phyloP scores from a whole-genome alignment of 164 flowering plant genomes.

The Chimonanthus salicifolius region DNA sequence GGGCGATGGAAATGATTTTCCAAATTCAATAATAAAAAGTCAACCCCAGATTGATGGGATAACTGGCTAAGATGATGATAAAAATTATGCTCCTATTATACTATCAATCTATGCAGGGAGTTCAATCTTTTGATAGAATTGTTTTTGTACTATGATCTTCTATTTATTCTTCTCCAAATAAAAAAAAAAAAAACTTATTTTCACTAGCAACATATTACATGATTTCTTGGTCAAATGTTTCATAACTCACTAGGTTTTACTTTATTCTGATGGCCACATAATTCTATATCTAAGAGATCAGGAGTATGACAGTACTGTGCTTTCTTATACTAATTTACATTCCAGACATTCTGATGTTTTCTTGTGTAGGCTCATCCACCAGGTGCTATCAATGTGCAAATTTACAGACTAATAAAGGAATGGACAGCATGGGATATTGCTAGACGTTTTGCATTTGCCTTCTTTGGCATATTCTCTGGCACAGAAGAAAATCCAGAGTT shows the following conservation, averaged over 20 bases:
- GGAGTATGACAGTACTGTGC: not conserved
- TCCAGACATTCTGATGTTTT: not conserved
- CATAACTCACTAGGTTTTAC: not conserved
- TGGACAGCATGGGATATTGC: constrained; percentile 99
- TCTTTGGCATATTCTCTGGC: constrained; percentile 94
- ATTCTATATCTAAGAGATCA: not conserved
- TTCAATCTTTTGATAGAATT: too few relatives aligned
- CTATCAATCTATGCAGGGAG: too few relatives aligned
- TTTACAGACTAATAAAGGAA: constrained; percentile 92
- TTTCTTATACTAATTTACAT: not conserved
- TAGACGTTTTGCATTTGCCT: constrained; percentile 93
- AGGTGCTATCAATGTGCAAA: constrained; percentile 85
- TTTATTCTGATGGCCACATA: not conserved
- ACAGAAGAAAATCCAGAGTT: constrained; percentile 99
- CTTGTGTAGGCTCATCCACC: constrained; percentile 70
- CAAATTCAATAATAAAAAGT: too few relatives aligned
- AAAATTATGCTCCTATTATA: too few relatives aligned
- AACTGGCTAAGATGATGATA: too few relatives aligned
- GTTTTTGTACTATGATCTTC: too few relatives aligned
- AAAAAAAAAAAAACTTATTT: too few relatives aligned
- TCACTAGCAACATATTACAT: too few relatives aligned
- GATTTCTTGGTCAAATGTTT: too few relatives aligned
- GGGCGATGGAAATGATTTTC: too few relatives aligned
- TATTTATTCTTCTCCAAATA: too few relatives aligned
- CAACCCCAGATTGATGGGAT: too few relatives aligned